Evolutionary conservation across 192 early-diverging fungal species (phyloP), one percentile per base, ranked within the genome.

Genomic region (Lunasporangiospora selenospora): DNA sequence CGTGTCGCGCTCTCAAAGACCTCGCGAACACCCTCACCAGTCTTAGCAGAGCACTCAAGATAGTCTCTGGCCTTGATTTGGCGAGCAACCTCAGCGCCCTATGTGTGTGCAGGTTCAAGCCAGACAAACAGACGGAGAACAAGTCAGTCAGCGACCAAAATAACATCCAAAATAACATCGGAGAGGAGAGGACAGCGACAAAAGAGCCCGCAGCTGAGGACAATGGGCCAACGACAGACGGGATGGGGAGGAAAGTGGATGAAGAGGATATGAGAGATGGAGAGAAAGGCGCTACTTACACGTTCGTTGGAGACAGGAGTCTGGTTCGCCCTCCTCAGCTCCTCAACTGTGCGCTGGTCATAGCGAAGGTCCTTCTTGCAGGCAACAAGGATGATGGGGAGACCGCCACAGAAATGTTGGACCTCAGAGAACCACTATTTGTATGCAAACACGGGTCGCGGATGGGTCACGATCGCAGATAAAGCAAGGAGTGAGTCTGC

Each of bases 311-410:
- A 79, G 36, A 96, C 94, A 31, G 94, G 94, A 33, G 79, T 78
- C 61, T 92, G 89, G 56, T 87, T 77, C 53, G 78, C 87, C 75
- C 87, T 91, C 80, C 82, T 77, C 19, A 96, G 79, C 55, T 92
- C 88, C 39, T 88, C 87, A 53, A 95, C 89, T 19, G 90, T 89
- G 42, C 78, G 73, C 39, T 83, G 82, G 75, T 96, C 92, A 70
- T 90, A 88, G 52, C 94, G 83, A 66, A 96, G 80, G 81, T 96
- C 94, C 77, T 89, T 91, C 81, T 96, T 96, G 77, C 89, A 91
- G 15, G 87, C 93, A 65, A 96, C 90, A 52, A 96, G 78, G 40
- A 95, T 76, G 66, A 94, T 91, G 23, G 94, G 94, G 23, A 94
- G 82, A 50, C 87, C 89, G 37, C 87, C 76, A 63, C 94, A 96